Percentiles rank a stretch among this genome's conserved stretches.
These are phyloP conservation scores for Microbotryomycetes sp. DNA, from an alignment of 1,284 basidiomycete species.

Conservation along the genomic window DNA sequence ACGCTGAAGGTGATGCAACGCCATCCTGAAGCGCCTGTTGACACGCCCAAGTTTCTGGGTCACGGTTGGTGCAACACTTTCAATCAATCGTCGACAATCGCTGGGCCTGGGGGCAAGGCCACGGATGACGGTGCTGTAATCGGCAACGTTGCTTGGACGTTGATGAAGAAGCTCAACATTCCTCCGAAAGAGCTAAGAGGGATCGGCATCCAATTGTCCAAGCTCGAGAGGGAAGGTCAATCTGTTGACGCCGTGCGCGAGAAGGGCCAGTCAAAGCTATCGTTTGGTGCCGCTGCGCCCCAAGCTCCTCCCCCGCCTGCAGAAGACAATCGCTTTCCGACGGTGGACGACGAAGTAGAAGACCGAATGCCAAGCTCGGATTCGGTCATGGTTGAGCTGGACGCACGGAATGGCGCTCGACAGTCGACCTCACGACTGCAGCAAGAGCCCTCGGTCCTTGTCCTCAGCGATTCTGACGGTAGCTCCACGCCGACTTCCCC, in stretches of 20 bases:
- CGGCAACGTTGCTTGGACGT: conserved; percentile 66
- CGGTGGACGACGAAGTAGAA: background rate
- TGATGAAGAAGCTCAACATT: conserved; percentile 60
- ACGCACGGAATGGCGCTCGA: background rate
- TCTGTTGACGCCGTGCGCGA: conserved; percentile 10
- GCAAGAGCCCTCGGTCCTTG: conserved; percentile 1
- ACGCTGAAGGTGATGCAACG: conserved; percentile 85
- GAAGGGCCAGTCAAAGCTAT: conserved; percentile 18
- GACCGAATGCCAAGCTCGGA: no score
- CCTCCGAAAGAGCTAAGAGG: conserved; percentile 85
- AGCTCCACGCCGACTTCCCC: background rate
- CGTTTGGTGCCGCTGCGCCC: conserved; percentile 6
- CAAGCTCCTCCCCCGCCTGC: no score
- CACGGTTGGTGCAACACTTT: conserved; percentile 81
- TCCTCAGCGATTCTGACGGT: conserved; percentile 14
- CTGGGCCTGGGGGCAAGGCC: conserved; percentile 53
- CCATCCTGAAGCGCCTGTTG: conserved; percentile 74
- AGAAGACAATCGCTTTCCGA: background rate
- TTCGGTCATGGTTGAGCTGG: background rate
- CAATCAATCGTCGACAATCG: conserved; percentile 52
- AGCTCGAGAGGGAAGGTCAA: conserved; percentile 53
- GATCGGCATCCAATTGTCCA: conserved; percentile 85
- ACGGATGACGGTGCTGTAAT: conserved; percentile 67
- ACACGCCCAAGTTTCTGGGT: conserved; percentile 94
- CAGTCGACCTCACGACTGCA: background rate